phyloP scores from a whole-genome alignment of 805 yeast species.

The Teunomyces pallodes region DNA sequence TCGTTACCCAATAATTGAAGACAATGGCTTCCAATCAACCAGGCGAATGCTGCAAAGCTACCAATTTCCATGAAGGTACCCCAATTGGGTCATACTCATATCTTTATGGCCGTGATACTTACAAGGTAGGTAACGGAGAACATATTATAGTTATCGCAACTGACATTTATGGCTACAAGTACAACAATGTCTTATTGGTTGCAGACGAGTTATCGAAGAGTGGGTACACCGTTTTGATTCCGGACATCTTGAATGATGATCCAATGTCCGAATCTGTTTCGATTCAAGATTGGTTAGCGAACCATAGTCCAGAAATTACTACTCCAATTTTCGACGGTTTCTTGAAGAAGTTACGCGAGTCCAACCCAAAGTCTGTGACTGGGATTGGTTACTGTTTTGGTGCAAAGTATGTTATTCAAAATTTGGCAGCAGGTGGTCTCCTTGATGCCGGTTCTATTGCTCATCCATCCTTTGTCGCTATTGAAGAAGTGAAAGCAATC shows the following conservation, averaged over 20 bases:
- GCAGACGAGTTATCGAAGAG: constrained; percentile 22
- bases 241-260: constrained; percentile 29
- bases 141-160: constrained; percentile 23
- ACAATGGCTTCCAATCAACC: constrained; percentile 20
- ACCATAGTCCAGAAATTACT: constrained; percentile 11
- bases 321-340: constrained; percentile 11
- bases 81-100: constrained; percentile 19
- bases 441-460: constrained; percentile 70
- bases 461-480: constrained; percentile 75
- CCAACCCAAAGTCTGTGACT: constrained; percentile 8
- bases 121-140: constrained; percentile 23
- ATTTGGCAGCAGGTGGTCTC: constrained; percentile 28
- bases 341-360: constrained; percentile 5
- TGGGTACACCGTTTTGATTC: constrained; percentile 20
- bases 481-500: constrained; percentile 62
- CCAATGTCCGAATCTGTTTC: constrained; percentile 8
- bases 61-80: constrained; percentile 28
- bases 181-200: constrained; percentile 24
- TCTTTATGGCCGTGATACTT: constrained; percentile 25
- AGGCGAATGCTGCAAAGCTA: constrained; percentile 20
- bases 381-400: constrained; percentile 24
- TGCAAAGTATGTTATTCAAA: constrained; percentile 23
- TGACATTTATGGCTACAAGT: constrained; percentile 28
- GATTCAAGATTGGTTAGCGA: constrained; percentile 6
- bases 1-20: too few species aligned